Evolutionary conservation across 2,329 filamentous ascomycete genomes (phyloP).

Genomic region (Colletotrichum spinosum): DNA sequence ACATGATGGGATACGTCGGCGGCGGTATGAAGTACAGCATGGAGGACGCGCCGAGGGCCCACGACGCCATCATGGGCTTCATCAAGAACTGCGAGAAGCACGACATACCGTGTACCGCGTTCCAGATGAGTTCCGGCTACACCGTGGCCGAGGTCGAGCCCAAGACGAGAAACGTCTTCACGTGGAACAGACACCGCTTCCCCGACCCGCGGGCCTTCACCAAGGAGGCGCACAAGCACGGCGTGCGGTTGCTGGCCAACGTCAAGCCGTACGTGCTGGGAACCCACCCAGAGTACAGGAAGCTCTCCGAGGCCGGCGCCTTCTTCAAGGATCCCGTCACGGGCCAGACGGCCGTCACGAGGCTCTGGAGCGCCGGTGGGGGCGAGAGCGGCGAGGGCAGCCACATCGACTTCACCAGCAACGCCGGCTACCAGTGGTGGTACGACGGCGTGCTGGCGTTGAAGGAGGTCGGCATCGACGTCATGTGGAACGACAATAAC

Average conservation of each 20-base stretch:
- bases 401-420: constrained; percentile 79
- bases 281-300: constrained; percentile 74
- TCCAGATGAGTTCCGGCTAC: constrained; percentile 80
- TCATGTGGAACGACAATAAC: constrained; percentile 85
- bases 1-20: constrained; percentile 79
- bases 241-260: constrained; percentile 77
- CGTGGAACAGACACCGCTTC: constrained; percentile 78
- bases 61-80: constrained; percentile 70
- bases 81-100: constrained; percentile 70
- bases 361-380: constrained; percentile 79
- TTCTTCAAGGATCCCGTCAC: constrained; percentile 73
- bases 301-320: constrained; percentile 67
- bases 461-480: constrained; percentile 73
- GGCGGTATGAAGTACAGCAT: constrained; percentile 70
- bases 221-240: constrained; percentile 69
- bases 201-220: constrained; percentile 75
- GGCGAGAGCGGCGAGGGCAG: constrained; percentile 77
- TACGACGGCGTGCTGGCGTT: constrained; percentile 73
- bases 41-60: constrained; percentile 63
- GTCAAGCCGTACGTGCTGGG: constrained; percentile 79
- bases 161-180: constrained; percentile 77
- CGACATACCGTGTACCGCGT: constrained; percentile 77
- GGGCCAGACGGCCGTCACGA: constrained; percentile 64
- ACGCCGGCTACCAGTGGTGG: constrained; percentile 77
- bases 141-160: constrained; percentile 75